Percentiles rank a stretch among this genome's conserved stretches.
phyloP scores from a whole-genome alignment of 352 stramenopile species.

The Plasmopara halstedii region DNA sequence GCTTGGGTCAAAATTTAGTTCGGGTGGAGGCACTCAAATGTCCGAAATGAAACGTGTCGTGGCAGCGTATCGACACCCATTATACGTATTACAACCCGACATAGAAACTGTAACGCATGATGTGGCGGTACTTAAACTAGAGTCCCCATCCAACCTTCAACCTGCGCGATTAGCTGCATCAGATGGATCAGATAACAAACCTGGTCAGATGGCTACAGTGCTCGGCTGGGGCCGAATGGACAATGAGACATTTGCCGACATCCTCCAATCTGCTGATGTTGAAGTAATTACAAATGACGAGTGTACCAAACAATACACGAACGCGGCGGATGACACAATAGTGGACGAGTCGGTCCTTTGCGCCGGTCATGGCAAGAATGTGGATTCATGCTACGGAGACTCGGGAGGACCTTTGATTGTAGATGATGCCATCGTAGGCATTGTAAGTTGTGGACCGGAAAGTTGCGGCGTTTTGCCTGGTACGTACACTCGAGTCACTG shows the following conservation, averaged over 20 bases:
- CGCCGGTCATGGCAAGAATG: neutral
- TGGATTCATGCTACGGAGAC: neutral
- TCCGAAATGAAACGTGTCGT: conserved; percentile 2
- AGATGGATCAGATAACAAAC: conserved; percentile 35
- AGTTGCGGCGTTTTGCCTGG: neutral
- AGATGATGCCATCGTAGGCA: neutral
- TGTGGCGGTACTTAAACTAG: conserved; percentile 38
- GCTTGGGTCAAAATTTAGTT: neutral
- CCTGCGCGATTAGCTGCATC: conserved; percentile 15
- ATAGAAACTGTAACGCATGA: conserved; percentile 8
- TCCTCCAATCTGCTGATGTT: conserved; percentile 33
- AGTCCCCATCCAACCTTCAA: conserved; percentile 16
- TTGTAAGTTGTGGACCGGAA: neutral
- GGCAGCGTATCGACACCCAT: conserved; percentile 1
- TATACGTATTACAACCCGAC: neutral
- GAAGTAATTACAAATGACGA: conserved; percentile 32
- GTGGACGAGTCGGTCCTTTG: conserved; percentile 1
- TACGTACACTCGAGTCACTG: neutral
- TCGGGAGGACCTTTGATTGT: neutral
- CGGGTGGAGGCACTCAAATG: neutral
- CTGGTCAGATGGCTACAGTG: conserved; percentile 29
- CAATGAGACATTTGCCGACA: conserved; percentile 7
- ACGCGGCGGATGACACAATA: neutral
- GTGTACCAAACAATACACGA: neutral
- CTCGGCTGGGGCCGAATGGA: conserved; percentile 37